Evolutionary conservation across 2,329 filamentous ascomycete genomes (phyloP).

Genomic region (Trichophyton equinum): DNA sequence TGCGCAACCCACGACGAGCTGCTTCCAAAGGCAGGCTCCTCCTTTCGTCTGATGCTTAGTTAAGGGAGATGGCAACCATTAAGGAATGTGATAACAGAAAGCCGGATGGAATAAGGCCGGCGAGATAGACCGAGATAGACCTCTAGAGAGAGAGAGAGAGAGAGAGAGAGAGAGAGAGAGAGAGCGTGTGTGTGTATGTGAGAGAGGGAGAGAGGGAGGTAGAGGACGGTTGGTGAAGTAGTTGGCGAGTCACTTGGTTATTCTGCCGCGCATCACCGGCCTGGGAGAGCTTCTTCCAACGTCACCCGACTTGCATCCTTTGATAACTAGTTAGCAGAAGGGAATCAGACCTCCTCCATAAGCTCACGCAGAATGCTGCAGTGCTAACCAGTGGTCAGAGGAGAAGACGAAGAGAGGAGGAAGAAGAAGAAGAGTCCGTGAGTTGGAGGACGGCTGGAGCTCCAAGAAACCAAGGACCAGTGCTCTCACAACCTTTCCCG

Average conservation of each 20-base stretch:
- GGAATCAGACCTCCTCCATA: no score
- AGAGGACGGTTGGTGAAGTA: not conserved
- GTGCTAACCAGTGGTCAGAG: not conserved
- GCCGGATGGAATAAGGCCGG: not conserved
- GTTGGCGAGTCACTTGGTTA: not conserved
- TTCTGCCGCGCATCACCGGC: not conserved
- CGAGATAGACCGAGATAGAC: not conserved
- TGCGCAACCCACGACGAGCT: not conserved
- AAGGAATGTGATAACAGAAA: not conserved
- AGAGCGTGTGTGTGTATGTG: not conserved
- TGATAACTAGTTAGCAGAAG: no score
- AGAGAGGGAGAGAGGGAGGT: not conserved
- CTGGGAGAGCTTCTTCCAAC: not conserved
- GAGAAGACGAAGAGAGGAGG: not conserved
- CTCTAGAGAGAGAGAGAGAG: not conserved
- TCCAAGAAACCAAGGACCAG: not conserved
- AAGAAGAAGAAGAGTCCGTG: not conserved
- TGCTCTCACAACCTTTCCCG: not conserved
- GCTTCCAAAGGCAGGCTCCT: not conserved
- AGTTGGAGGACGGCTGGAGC: not conserved
- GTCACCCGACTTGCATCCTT: not conserved
- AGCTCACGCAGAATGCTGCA: not conserved
- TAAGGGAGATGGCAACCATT: not conserved
- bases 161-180: not conserved
- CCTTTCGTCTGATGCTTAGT: not conserved